Evolutionary conservation across 2,329 filamentous ascomycete genomes (phyloP).

Genomic region (Aspergillus tanneri): DNA sequence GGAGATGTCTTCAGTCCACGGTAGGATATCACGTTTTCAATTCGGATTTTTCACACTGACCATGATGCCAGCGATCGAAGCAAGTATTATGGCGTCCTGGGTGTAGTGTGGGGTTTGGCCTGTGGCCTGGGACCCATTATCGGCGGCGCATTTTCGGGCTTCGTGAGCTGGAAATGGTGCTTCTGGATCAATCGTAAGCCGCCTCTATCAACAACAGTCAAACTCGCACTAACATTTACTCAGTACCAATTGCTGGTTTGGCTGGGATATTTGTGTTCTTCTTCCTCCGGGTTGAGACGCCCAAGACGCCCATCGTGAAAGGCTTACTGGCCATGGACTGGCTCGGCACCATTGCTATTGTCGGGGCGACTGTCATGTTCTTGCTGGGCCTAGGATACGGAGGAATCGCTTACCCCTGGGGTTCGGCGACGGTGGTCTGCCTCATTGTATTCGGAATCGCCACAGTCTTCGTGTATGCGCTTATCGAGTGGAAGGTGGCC

Average conservation of each 20-base stretch:
- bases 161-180: constrained; percentile 55
- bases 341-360: constrained; percentile 61
- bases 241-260: constrained; percentile 56
- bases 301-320: constrained; percentile 22
- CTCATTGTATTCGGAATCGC: constrained; percentile 69
- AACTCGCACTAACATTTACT: constrained; percentile 4
- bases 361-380: constrained; percentile 62
- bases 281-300: constrained; percentile 54
- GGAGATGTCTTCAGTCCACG: constrained; percentile 57
- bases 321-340: constrained; percentile 50
- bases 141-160: constrained; percentile 49
- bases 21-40: neutral
- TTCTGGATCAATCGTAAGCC: constrained; percentile 54
- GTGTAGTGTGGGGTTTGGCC: constrained; percentile 47
- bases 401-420: constrained; percentile 69
- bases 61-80: constrained; percentile 21
- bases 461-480: constrained; percentile 61
- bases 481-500: constrained; percentile 69
- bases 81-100: constrained; percentile 4
- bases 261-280: constrained; percentile 57
- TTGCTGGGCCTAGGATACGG: constrained; percentile 63
- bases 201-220: neutral
- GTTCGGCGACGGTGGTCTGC: constrained; percentile 69
- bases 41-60: neutral
- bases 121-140: constrained; percentile 31